A percentile compares a stretch with the other conserved stretches of the same genome.
Conservation (phyloP, 805 yeast genomes). For the Wickerhamomyces mucosus region DNA sequence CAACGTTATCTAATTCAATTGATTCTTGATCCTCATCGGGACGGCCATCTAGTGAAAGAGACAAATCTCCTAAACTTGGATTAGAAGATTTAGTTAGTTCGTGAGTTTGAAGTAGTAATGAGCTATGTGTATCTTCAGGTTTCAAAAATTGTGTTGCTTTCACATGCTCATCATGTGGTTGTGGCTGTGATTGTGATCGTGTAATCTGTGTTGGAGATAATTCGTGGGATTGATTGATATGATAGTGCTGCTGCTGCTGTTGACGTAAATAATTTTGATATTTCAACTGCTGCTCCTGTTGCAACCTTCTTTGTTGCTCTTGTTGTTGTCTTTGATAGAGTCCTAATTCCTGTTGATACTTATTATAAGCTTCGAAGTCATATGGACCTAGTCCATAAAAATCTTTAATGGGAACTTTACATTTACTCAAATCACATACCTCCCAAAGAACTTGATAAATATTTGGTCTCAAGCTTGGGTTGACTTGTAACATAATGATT, state of each 20-base stretch:
- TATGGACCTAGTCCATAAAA: conserved; percentile 39
- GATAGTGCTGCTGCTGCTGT: conserved; percentile 7
- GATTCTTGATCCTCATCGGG: conserved; percentile 2
- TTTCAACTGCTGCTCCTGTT: conserved; percentile 13
- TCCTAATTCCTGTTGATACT: conserved; percentile 32
- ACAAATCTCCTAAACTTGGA: conserved; percentile 18
- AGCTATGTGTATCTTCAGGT: background rate
- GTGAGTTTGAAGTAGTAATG: conserved; percentile 7
- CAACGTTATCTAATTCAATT: conserved; percentile 33
- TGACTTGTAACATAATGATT: conserved; percentile 71
- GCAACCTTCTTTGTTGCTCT: conserved; percentile 13
- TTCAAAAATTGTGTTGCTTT: background rate
- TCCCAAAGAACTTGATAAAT: conserved; percentile 68
- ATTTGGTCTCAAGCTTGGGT: conserved; percentile 77
- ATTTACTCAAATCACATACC: conserved; percentile 50
- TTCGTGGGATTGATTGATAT: background rate
- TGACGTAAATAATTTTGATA: conserved; percentile 14
- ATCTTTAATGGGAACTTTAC: conserved; percentile 36
- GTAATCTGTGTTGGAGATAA: conserved; percentile 1
- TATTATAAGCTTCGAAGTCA: conserved; percentile 45
- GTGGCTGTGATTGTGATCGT: conserved; percentile 1
- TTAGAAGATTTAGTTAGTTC: conserved; percentile 14
- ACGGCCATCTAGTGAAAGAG: conserved; percentile 1
- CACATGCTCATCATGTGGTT: background rate
- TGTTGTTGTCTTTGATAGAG: conserved; percentile 32